Base-by-base conservation (phyloP, 1,139 yeast species). In the Zhuliangozyma blackwelliae region DNA sequence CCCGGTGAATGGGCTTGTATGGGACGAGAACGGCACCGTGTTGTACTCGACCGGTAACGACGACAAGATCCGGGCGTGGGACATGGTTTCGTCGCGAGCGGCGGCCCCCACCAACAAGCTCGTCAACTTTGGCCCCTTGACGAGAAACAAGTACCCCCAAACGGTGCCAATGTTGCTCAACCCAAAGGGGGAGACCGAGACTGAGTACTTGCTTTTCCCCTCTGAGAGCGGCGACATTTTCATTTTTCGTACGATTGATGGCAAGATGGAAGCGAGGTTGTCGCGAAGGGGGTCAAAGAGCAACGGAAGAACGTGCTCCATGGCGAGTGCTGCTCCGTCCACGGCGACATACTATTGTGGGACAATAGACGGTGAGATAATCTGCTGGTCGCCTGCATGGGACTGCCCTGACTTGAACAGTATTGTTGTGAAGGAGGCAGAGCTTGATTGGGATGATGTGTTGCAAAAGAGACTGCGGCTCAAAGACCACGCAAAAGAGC, bases 211-310 rank as follows among this genome's bases (percentile, higher is more conserved):
- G 31, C 63, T 87, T 54, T 79, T 78, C 48, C 88, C 94, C 4
- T 75, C 92, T 0, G 96, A 89, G 51, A 80, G 73, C 41, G 94
- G 95, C 5, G 95, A 88, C 48, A 61, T 89, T 0, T 72, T 82
- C 34, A 70, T 87, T 33, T 82, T 72, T 47, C 67, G 86, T 21
- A 67, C 79, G 0, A 57, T 68, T 5, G 83, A 80, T 42, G 95
- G 95, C 1, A 79, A 77, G 45, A 58, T 82, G 38, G 72, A 79
- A 10, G 63, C 73, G 5, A 55, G 89, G 36, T 52, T 79, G 12
- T 60, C 61, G 19, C 57, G 80, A 28, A 50, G 46, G 25, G 70
- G 71, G 1, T 45, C 61, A 12, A 60, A 56, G 39, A 55, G 51
- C 33, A 38, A 37, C 19, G 71, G 65, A 10, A 59, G 82, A 34